Evolutionary conservation across 2,329 filamentous ascomycete genomes (phyloP).

Genomic region (Gyromitra esculenta): DNA sequence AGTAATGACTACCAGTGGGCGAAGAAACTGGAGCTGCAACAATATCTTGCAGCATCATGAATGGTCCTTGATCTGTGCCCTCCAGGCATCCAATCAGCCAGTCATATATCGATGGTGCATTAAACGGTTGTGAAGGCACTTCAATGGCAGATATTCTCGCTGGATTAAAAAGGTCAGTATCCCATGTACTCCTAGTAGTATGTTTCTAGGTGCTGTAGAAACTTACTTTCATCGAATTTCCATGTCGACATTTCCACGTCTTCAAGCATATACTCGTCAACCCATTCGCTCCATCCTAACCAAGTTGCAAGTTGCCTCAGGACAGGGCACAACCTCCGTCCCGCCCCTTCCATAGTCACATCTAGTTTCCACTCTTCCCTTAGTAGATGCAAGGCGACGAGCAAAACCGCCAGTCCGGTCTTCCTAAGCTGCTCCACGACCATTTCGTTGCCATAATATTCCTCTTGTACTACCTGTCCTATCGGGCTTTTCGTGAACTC

Average conservation of each 20-base stretch:
- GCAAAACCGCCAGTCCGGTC: conserved; percentile 72
- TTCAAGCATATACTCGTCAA: conserved; percentile 70
- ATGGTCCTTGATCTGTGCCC: conserved; percentile 59
- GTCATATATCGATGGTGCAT: conserved; percentile 69
- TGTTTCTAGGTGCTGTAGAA: background rate
- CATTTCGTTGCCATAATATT: conserved; percentile 71
- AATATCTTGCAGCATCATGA: conserved; percentile 66
- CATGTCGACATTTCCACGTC: conserved; percentile 67
- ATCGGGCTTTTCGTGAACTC: conserved; percentile 71
- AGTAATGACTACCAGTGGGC: conserved; percentile 62
- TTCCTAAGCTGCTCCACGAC: conserved; percentile 65
- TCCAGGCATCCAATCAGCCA: conserved; percentile 64
- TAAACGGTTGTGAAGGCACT: conserved; percentile 65
- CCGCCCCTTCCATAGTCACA: conserved; percentile 66
- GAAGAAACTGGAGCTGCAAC: conserved; percentile 59
- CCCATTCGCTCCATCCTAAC: conserved; percentile 78
- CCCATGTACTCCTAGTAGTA: background rate
- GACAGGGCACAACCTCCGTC: conserved; percentile 72
- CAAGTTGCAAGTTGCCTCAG: conserved; percentile 83
- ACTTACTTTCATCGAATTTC: conserved; percentile 66
- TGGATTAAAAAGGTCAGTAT: conserved; percentile 47
- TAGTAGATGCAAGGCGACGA: conserved; percentile 82
- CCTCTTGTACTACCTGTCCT: conserved; percentile 65
- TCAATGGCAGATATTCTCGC: conserved; percentile 62
- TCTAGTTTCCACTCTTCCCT: conserved; percentile 89